Conservation (phyloP, 345 rosid species). For the Camelina neglecta region DNA sequence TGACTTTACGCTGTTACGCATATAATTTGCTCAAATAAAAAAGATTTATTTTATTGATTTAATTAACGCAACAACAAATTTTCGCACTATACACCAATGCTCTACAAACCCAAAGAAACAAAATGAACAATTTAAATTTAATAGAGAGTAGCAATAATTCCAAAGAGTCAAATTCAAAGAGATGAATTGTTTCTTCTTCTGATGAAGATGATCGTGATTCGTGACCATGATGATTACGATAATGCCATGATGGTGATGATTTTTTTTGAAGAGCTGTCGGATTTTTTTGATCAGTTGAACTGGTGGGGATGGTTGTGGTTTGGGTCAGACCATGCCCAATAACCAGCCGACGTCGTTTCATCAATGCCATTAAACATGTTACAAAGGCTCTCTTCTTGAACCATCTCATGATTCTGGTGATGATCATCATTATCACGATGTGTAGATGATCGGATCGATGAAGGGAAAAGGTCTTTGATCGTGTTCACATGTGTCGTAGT, state of each 20-base stretch:
- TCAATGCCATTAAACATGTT: slow-evolving; percentile 74
- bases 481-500: slow-evolving; percentile 46
- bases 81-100: slow-evolving; percentile 35
- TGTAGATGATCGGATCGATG: slow-evolving; percentile 58
- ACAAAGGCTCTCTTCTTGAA: slow-evolving; percentile 64
- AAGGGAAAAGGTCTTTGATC: slow-evolving; percentile 54
- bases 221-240: not conserved
- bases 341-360: slow-evolving; percentile 61
- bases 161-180: slow-evolving; percentile 31
- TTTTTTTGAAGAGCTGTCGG: not conserved
- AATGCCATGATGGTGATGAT: slow-evolving; percentile 22
- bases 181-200: slow-evolving; percentile 19
- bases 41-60: slow-evolving; percentile 1
- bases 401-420: slow-evolving; percentile 53
- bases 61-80: slow-evolving; percentile 24
- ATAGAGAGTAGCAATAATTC: slow-evolving; percentile 24
- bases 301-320: slow-evolving; percentile 50
- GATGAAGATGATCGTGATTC: not conserved
- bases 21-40: not conserved
- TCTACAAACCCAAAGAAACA: slow-evolving; percentile 35
- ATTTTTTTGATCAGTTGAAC: slow-evolving; percentile 39
- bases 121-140: slow-evolving; percentile 2
- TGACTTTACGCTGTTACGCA: too few species aligned
- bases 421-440: slow-evolving; percentile 46
- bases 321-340: slow-evolving; percentile 75